These are phyloP conservation scores for Cucurbita argyrosperma DNA, from an alignment of 306 rosid genomes.

Conservation along the genomic window DNA sequence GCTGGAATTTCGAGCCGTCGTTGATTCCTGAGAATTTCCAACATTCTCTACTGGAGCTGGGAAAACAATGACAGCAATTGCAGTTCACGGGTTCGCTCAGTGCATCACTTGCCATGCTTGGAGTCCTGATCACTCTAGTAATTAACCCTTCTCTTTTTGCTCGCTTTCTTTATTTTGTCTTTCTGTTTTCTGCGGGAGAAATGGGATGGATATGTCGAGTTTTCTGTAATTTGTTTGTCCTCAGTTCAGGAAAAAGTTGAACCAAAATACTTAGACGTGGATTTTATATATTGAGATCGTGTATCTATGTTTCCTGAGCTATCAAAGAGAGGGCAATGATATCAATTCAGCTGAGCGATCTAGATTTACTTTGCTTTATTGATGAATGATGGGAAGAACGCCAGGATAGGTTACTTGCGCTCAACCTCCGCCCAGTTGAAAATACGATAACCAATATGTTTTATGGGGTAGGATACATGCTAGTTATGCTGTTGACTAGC, in stretches of 20 bases:
- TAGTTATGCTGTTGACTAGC: not conserved
- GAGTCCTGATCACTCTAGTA: conserved; percentile 88
- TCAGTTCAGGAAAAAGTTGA: not conserved
- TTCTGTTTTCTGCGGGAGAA: conserved; percentile 6
- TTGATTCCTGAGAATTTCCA: not conserved
- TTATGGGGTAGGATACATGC: not conserved
- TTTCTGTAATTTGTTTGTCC: not conserved
- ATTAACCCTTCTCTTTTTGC: not conserved
- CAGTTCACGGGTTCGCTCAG: conserved; percentile 64
- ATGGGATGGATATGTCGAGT: not conserved
- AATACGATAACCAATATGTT: not conserved
- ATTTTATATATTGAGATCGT: not conserved
- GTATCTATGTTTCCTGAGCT: not conserved
- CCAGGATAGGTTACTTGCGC: not conserved
- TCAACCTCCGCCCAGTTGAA: not conserved
- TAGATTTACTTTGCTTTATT: not conserved
- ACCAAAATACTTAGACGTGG: not conserved
- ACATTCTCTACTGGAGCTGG: not conserved
- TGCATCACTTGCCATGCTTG: conserved; percentile 87
- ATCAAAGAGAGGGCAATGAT: not conserved
- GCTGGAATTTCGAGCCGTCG: not conserved
- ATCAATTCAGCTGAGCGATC: not conserved
- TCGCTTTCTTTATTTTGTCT: not conserved
- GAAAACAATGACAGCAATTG: conserved; percentile 49
- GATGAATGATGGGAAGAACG: not conserved